A percentile compares a stretch with the other conserved stretches of the same genome.
Evolutionary conservation across 768 basidiomycete species (phyloP).

Genomic region (Dacryopinax primogenitus): DNA sequence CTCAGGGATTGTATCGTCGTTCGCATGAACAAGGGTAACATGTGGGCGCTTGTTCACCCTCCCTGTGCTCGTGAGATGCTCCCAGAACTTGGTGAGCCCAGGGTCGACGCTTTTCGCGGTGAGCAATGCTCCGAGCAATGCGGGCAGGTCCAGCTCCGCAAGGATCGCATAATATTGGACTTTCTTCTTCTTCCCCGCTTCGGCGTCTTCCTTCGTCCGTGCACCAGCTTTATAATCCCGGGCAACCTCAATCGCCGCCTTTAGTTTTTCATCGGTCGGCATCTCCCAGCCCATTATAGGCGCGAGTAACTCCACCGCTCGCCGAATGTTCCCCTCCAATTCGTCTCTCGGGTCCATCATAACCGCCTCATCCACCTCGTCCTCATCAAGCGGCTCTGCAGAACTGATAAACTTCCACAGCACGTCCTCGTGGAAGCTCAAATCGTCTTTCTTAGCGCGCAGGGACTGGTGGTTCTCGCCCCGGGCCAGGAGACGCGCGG

Average conservation of each 20-base stretch:
- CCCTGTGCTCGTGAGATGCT: slow-evolving; percentile 30
- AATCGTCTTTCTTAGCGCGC: slow-evolving; percentile 37
- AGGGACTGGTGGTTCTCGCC: slow-evolving; percentile 79
- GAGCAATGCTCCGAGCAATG: slow-evolving; percentile 37
- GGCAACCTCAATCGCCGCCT: slow-evolving; percentile 36
- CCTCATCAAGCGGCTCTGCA: slow-evolving; percentile 46
- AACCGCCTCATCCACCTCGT: slow-evolving; percentile 55
- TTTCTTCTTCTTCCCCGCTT: slow-evolving; percentile 24
- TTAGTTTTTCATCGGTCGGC: slow-evolving; percentile 46
- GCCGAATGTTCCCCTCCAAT: slow-evolving; percentile 41
- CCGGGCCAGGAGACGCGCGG: slow-evolving; percentile 56
- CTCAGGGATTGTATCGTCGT: slow-evolving; percentile 30
- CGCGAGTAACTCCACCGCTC: slow-evolving; percentile 48
- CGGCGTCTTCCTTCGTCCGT: slow-evolving; percentile 26
- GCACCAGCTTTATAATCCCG: slow-evolving; percentile 28
- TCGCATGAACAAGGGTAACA: slow-evolving; percentile 72
- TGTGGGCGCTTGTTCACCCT: slow-evolving; percentile 58
- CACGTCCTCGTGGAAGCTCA: slow-evolving; percentile 58
- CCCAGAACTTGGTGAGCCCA: slow-evolving; percentile 37
- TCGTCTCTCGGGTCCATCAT: slow-evolving; percentile 47
- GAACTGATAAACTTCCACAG: slow-evolving; percentile 65
- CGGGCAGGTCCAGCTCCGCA: slow-evolving; percentile 53
- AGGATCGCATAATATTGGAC: slow-evolving; percentile 65
- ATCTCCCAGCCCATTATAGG: slow-evolving; percentile 39
- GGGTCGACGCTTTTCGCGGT: slow-evolving; percentile 25